Evolutionary conservation across 2,329 filamentous ascomycete species (phyloP), one percentile per base, ranked within the genome.

Genomic region (Alternaria angustiovoidea): DNA sequence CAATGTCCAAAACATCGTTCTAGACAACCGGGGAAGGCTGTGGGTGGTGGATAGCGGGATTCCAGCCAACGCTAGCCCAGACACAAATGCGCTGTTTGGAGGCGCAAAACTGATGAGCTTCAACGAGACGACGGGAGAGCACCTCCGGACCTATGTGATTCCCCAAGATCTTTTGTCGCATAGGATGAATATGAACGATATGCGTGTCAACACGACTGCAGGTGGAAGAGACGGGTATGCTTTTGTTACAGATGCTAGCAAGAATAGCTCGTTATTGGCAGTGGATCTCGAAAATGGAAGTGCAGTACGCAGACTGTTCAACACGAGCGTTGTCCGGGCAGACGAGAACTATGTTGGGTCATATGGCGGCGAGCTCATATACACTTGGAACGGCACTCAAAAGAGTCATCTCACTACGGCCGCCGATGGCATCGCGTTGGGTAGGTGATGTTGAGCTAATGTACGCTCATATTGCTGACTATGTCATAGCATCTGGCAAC

Each of bases 1-100:
- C 69, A 82, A 82, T 53, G 78, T 81, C 4, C 80, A 81, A 63
- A 82, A 81, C 48, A 72, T 81, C n/a, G 76, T 82, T 7, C 71
- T 80, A 11, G 80, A 81, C 57, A 72, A 75, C 6, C 58, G 73
- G 9, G 73, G 75, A 20, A 75, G 77, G 41, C 67, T 82, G 11
- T 82, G 79, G 79, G 68, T 81, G 6, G 72, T 82, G 14, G 80
- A 82, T 61, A 79, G 69, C 32, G 80, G 80, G 2, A 80, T 81
- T 43, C 71, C 72, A 11, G 72, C 73, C 32, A 71, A 73, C 8
- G 67, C 63, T 3, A 57, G 59, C 5, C 51, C 66, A 57, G 57
- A 65, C 62, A 55, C 72, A n/a, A 38, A 66, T 34, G 62, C 80
- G 3, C 48, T 75, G 0, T 66, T 72, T 8, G 71, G 75, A 7